Evolutionary conservation across 148 eudicot genomes (phyloP), one percentile per base, ranked within the genome.

Genomic region (Suaeda aralocaspica): DNA sequence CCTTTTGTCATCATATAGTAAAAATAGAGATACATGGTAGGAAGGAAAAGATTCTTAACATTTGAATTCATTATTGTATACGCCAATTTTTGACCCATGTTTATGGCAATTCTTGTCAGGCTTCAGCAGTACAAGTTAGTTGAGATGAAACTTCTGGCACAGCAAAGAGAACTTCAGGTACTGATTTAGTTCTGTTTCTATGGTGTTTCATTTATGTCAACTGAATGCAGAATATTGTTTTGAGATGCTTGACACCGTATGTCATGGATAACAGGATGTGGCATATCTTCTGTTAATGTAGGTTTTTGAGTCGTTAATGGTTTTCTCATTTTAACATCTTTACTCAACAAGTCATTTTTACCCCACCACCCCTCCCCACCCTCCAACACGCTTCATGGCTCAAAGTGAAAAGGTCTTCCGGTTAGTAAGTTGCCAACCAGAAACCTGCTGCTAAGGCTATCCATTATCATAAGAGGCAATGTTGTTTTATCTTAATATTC

Each of bases 141-240:
- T 65, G 93, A 90, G 79, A 90, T 90, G 91, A 88, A 84, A 76
- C 96, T 88, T 75, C 92, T 90, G 61, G 96, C 96, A 1, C 93
- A 88, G 25, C 93, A 90, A 73, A 86, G 92, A 78, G 96, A 92
- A 53, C 96, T 92, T 74, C 98, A 88, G 96, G 96, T 90, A 64
- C 58, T 71, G 59, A 52, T 25, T 26, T 73, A 25, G 63, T 8
- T 64, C 67, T 60, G 28, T 59, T 67, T 42, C 33, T 49, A 30
- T 19, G 22, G 18, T 0, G 0, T n/a, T 59, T 29, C 14, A 3
- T 45, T 49, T 41, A 2, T 2, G 14, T 55, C 11, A 64, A 21
- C 58, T 30, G 2, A 39, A 42, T 26, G 62, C 50, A 34, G n/a
- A 46, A 41, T 62, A 60, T 49, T 4, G 39, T 8, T 41, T 24